Base-by-base conservation (phyloP, 805 yeast genomes). In the Yarrowia sp. region DNA sequence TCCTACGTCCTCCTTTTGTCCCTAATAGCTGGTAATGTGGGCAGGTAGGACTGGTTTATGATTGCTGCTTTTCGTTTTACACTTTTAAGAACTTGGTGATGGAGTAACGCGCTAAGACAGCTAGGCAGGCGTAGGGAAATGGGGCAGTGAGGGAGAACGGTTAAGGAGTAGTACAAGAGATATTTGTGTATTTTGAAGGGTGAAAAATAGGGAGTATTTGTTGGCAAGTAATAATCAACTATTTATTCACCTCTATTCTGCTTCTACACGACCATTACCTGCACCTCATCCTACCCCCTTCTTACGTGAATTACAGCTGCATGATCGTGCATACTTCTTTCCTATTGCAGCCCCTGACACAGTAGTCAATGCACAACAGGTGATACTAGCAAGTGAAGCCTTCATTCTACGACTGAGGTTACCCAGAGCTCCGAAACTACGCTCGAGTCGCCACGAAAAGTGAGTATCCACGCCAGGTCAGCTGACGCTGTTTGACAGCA, bases 261-360 rank as follows among this genome's bases (percentile, higher is more conserved):
- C 30, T 26, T n/a, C n/a, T n/a, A n/a, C n/a, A n/a, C n/a, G n/a
- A n/a, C n/a, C n/a, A n/a, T n/a, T n/a, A n/a, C n/a, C n/a, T n/a
- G n/a, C n/a, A n/a, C n/a, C n/a, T n/a, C n/a, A n/a, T n/a, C n/a
- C 30, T n/a, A 17, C 54, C 32, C 48, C 48, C n/a, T 32, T 5
- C 12, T 19, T 3, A 2, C 22, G 24, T 28, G 21, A 28, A 10
- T 17, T 16, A 16, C 35, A 3, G n/a, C 10, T 48, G 28, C 56
- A 21, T 19, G 28, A 46, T n/a, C 24, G 48, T 32, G 56, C 56
- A 49, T 49, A 21, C 28, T 32, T 48, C 54, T 30, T 49, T 49
- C 56, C 56, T 21, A 21, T 21, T 49, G 40, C 40, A 49, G 40
- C 56, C 56, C 56, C 56, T 49, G 56, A 49, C 54, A 22, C 24